These are phyloP conservation scores for Beauveria medogensis DNA, from an alignment of 2,329 filamentous ascomycete genomes.

Conservation along the genomic window DNA sequence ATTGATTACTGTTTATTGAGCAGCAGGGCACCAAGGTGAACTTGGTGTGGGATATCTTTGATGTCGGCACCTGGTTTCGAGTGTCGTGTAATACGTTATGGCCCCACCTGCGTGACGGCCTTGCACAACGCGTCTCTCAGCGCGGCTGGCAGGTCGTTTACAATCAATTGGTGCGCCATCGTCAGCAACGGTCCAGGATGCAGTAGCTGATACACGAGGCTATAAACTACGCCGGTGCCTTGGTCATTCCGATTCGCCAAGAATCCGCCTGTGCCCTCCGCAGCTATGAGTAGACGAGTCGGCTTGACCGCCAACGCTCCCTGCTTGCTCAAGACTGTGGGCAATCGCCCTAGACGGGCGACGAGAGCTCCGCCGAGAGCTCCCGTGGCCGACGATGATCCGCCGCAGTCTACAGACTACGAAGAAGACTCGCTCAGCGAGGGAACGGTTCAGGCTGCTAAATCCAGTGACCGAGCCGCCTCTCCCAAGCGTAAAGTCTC, in stretches of 20 bases:
- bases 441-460: not conserved
- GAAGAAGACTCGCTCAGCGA: conserved; percentile 16
- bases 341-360: conserved; percentile 13
- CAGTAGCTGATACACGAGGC: not conserved
- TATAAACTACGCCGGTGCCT: not conserved
- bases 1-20: too few species aligned
- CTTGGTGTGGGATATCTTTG: too few species aligned
- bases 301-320: conserved; percentile 18
- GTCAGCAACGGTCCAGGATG: not conserved
- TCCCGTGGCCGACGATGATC: conserved; percentile 11
- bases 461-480: not conserved
- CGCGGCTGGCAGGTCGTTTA: not conserved
- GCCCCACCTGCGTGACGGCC: not conserved
- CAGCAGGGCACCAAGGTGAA: too few species aligned
- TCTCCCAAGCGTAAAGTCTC: not conserved
- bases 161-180: not conserved
- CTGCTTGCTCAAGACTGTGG: conserved; percentile 15
- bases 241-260: not conserved
- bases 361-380: conserved; percentile 10
- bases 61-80: not conserved
- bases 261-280: too few species aligned
- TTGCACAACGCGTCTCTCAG: not conserved
- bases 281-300: conserved; percentile 7
- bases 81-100: not conserved
- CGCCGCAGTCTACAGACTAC: conserved; percentile 23